A percentile compares a stretch with the other conserved stretches of the same genome.
Conservation (phyloP, 306 rosid genomes). For the Abrus pulchellus region DNA sequence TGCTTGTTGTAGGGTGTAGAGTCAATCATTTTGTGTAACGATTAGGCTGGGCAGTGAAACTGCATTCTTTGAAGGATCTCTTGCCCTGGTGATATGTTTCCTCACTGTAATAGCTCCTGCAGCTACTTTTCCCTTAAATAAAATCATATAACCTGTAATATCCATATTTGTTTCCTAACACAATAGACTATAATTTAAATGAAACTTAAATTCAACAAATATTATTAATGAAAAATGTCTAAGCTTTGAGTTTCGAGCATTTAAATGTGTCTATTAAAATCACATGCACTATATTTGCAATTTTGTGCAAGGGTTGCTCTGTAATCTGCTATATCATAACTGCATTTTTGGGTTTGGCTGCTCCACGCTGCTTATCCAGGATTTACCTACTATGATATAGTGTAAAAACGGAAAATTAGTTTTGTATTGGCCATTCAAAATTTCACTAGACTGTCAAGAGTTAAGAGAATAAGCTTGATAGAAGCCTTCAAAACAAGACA, state of each 20-base stretch:
- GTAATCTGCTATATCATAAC: background rate
- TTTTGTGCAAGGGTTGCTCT: background rate
- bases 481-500: conserved; percentile 18
- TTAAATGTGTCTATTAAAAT: background rate
- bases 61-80: no score
- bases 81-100: no score
- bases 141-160: no score
- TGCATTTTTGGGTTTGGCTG: background rate
- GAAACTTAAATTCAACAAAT: background rate
- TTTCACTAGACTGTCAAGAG: background rate
- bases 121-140: no score
- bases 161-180: no score
- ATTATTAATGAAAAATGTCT: background rate
- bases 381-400: conserved; percentile 11
- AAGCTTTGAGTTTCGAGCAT: background rate
- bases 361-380: background rate
- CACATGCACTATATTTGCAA: background rate
- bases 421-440: background rate
- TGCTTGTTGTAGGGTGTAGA: no score
- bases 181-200: background rate
- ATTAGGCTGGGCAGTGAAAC: no score
- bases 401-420: background rate
- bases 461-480: conserved; percentile 25
- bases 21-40: no score
- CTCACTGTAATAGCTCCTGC: no score